Evolutionary conservation across 169 alveolate species (phyloP).

Genomic region (Miamiensis avidus): DNA sequence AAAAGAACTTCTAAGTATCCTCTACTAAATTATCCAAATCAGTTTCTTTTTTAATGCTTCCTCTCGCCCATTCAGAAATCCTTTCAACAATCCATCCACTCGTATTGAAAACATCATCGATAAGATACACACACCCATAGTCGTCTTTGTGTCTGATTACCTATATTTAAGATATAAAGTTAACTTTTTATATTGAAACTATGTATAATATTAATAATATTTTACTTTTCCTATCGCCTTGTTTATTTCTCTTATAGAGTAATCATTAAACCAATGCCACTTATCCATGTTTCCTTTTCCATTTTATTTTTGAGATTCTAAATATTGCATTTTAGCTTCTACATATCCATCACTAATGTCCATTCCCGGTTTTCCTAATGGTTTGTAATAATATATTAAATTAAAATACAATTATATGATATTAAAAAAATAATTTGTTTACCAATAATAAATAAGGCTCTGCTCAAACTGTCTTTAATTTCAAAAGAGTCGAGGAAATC

Average conservation of each 20-base stretch:
- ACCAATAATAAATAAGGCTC: neutral
- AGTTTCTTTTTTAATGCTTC: neutral
- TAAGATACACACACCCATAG: neutral
- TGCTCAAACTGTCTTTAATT: neutral
- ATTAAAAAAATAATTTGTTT: neutral
- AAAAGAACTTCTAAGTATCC: neutral
- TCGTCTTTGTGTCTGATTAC: neutral
- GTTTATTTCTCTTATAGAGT: neutral
- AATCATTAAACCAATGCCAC: neutral
- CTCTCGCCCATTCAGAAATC: neutral
- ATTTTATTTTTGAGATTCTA: neutral
- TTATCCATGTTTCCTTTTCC: too few relatives aligned
- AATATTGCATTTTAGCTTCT: neutral
- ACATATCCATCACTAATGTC: neutral
- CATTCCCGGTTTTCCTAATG: neutral
- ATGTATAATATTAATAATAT: too few relatives aligned
- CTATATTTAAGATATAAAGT: neutral
- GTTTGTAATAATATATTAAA: too few relatives aligned
- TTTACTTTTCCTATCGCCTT: neutral
- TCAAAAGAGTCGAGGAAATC: neutral
- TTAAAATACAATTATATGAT: neutral
- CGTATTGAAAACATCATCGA: neutral
- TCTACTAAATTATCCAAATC: neutral
- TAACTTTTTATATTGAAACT: too few relatives aligned
- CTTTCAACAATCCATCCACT: neutral